Evolutionary conservation across 2,329 filamentous ascomycete species (phyloP).

Genomic region (Rhynchosporium agropyri): DNA sequence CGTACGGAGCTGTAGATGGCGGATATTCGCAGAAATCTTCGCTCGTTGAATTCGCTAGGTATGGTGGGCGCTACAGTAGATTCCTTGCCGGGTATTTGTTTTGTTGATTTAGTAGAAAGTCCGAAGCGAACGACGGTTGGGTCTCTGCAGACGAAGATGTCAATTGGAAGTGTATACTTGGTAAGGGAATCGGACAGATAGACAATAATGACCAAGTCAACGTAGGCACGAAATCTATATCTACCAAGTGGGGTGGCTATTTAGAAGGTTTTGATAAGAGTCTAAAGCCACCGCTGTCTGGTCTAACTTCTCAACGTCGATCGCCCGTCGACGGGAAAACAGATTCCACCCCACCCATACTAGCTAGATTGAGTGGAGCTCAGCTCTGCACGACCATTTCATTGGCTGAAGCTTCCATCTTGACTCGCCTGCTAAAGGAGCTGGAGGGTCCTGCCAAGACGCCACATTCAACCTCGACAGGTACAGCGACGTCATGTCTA

Average conservation of each 20-base stretch:
- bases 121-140: conserved; percentile 14
- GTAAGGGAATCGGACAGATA: neutral
- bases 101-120: neutral
- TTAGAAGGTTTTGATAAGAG: too few relatives aligned
- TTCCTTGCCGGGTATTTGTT: neutral
- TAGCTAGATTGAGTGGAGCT: too few relatives aligned
- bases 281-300: neutral
- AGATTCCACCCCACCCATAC: neutral
- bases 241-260: neutral
- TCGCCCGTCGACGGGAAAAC: neutral
- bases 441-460: conserved; percentile 13
- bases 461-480: neutral
- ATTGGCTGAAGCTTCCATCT: neutral
- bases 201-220: neutral
- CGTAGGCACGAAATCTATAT: neutral
- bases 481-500: conserved; percentile 11
- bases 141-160: conserved; percentile 13
- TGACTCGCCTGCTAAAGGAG: neutral
- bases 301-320: conserved; percentile 6
- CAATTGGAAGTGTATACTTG: neutral
- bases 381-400: neutral
- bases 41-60: neutral
- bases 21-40: neutral
- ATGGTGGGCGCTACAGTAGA: neutral
- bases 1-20: neutral